Evolutionary conservation across 164 flowering plant genomes (phyloP).

Genomic region (Vitis vinifera): DNA sequence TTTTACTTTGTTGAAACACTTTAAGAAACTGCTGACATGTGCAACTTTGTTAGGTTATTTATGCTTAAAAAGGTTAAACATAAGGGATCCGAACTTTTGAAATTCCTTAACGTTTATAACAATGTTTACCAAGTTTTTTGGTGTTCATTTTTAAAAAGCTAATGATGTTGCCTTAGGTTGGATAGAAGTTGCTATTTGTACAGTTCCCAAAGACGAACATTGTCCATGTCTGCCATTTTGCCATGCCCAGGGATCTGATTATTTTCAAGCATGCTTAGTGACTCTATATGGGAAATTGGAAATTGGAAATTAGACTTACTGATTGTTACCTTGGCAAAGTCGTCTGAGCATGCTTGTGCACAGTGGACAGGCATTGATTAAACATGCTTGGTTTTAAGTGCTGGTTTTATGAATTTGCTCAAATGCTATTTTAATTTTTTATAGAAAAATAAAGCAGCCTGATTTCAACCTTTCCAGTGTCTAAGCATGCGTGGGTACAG

Average conservation of each 20-base stretch:
- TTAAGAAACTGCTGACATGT: slow-evolving; percentile 11
- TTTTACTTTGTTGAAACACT: neutral
- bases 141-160: neutral
- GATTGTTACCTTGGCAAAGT: too few relatives aligned
- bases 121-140: neutral
- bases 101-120: slow-evolving; percentile 3
- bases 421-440: too few relatives aligned
- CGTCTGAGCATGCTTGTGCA: too few relatives aligned
- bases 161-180: neutral
- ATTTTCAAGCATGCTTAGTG: neutral
- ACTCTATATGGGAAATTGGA: neutral
- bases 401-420: too few relatives aligned
- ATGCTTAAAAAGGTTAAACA: slow-evolving; percentile 4
- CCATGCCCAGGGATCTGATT: neutral
- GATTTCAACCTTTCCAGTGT: too few relatives aligned
- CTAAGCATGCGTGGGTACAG: too few relatives aligned
- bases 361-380: too few relatives aligned
- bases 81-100: slow-evolving; percentile 11
- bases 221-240: too few relatives aligned
- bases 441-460: too few relatives aligned
- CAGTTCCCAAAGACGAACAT: neutral
- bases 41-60: slow-evolving; percentile 3
- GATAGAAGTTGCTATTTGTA: neutral
- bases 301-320: neutral
- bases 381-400: too few relatives aligned